phyloP scores from a whole-genome alignment of 2,329 filamentous ascomycete species.

The Fusarium albidum region DNA sequence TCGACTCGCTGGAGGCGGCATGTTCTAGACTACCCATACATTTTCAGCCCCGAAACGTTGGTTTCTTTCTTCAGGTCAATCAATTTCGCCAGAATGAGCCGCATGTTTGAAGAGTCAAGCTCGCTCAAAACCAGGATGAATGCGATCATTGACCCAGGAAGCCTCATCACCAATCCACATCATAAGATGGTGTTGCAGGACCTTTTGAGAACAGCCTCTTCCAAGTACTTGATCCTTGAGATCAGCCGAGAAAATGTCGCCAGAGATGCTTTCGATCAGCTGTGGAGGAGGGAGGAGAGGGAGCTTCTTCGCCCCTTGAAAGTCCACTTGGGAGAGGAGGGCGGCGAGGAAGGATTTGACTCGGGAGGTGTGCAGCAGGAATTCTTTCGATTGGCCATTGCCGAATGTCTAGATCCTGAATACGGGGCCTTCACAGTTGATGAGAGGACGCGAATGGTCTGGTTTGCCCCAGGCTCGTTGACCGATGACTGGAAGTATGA shows the following conservation, averaged over 20 bases:
- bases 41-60: conserved; percentile 77
- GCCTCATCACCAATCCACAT: conserved; percentile 62
- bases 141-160: conserved; percentile 62
- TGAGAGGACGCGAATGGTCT: conserved; percentile 77
- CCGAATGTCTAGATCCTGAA: conserved; percentile 78
- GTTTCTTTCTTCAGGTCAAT: conserved; percentile 88
- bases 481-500: conserved; percentile 92
- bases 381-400: conserved; percentile 87
- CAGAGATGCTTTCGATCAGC: conserved; percentile 80
- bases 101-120: conserved; percentile 75
- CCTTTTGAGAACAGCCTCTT: conserved; percentile 70
- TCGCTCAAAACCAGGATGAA: conserved; percentile 64
- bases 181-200: conserved; percentile 70
- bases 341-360: conserved; percentile 88
- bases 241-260: conserved; percentile 74
- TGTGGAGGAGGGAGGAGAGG: conserved; percentile 85
- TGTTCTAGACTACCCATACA: conserved; percentile 80
- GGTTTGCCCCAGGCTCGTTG: conserved; percentile 84
- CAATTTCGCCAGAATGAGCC: conserved; percentile 87
- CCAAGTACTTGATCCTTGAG: conserved; percentile 75
- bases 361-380: conserved; percentile 96
- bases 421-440: conserved; percentile 86
- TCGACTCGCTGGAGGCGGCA: conserved; percentile 72
- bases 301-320: conserved; percentile 88
- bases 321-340: conserved; percentile 82